phyloP scores from a whole-genome alignment of 73 alveolate species.

The Tetrahymena malaccensis region DNA sequence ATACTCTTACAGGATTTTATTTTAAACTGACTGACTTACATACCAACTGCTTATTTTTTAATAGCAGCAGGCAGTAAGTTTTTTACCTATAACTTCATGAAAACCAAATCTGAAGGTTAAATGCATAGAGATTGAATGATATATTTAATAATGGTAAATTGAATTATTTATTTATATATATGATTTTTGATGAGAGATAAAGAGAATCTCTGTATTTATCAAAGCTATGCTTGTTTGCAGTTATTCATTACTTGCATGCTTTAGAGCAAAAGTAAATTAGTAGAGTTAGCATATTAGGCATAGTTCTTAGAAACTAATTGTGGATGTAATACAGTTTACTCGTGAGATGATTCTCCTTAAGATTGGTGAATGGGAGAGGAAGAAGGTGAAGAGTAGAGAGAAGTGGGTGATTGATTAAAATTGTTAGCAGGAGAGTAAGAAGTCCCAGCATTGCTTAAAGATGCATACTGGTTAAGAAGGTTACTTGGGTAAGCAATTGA shows the following conservation, averaged over 20 bases:
- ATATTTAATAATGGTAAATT: background rate
- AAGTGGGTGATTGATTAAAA: background rate
- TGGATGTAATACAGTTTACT: background rate
- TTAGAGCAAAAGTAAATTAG: background rate
- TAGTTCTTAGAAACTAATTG: background rate
- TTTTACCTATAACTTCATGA: background rate
- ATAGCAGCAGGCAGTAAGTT: background rate
- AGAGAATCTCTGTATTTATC: background rate
- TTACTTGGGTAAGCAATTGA: background rate
- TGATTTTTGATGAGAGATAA: background rate
- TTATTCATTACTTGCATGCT: background rate
- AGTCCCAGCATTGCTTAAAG: background rate
- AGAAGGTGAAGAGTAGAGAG: background rate
- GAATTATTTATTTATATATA: too few relatives aligned
- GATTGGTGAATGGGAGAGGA: background rate
- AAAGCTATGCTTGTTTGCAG: background rate
- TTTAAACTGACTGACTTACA: background rate
- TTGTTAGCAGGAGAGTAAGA: background rate
- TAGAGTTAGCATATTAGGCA: background rate
- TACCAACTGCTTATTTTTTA: background rate
- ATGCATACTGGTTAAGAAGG: background rate
- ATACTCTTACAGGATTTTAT: background rate
- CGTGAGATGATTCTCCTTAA: background rate
- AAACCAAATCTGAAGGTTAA: background rate
- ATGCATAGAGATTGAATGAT: background rate